Conservation (phyloP, 2,329 filamentous ascomycete genomes). For the Catunica adiposa region DNA sequence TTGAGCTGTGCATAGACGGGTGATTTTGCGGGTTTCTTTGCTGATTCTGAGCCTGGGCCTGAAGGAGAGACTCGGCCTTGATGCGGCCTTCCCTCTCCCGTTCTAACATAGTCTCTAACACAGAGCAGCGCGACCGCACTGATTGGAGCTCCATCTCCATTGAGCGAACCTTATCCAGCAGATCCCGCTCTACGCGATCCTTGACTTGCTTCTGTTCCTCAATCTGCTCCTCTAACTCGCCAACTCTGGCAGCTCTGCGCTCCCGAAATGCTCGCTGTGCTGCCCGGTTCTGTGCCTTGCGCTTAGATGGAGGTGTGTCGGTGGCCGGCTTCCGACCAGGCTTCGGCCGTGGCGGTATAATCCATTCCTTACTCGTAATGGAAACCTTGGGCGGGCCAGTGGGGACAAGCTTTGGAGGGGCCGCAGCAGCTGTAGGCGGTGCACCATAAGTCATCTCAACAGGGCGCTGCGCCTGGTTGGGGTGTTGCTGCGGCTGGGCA, state of each 20-base stretch:
- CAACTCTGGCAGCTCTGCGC: slow-evolving; percentile 67
- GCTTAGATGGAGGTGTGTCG: slow-evolving; percentile 80
- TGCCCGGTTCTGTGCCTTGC: slow-evolving; percentile 85
- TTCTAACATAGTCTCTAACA: slow-evolving; percentile 47
- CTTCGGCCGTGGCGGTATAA: slow-evolving; percentile 69
- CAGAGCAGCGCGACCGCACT: slow-evolving; percentile 43
- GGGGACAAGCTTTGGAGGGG: slow-evolving; percentile 3
- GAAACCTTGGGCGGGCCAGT: slow-evolving; percentile 32
- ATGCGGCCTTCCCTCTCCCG: slow-evolving; percentile 36
- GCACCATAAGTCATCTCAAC: not conserved
- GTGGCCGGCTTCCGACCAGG: slow-evolving; percentile 88
- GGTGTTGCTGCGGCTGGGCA: slow-evolving; percentile 14
- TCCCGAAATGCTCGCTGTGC: slow-evolving; percentile 85
- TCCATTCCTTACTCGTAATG: slow-evolving; percentile 72
- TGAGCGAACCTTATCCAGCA: slow-evolving; percentile 38
- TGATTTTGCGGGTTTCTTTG: slow-evolving; percentile 20
- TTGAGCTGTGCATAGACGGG: slow-evolving; percentile 6
- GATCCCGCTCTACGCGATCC: slow-evolving; percentile 39
- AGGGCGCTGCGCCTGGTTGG: slow-evolving; percentile 1
- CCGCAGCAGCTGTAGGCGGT: not conserved
- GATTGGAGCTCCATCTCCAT: slow-evolving; percentile 52
- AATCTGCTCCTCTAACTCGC: slow-evolving; percentile 53
- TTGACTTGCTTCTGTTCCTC: slow-evolving; percentile 42
- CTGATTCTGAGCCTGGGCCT: slow-evolving; percentile 20
- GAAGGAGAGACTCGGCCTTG: slow-evolving; percentile 25